Base-by-base conservation (phyloP, 2,329 filamentous ascomycete species). In the Colletotrichum echinochloae region DNA sequence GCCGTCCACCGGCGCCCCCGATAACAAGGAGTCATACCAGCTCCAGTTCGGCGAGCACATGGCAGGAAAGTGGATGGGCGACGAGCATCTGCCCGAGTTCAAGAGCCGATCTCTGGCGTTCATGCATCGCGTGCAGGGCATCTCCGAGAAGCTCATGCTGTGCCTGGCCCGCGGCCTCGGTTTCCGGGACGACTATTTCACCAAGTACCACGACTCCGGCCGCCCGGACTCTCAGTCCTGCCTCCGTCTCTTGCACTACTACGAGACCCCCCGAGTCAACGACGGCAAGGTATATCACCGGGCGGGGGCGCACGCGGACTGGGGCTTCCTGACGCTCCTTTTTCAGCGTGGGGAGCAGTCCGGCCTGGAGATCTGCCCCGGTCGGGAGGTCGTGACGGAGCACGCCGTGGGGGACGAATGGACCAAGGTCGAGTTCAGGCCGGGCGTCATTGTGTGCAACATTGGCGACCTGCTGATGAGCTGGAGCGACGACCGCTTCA, bases 401-500 rank as follows among this genome's bases (percentile, higher is more conserved):
- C 91, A 89, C 72, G 89, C 85, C 0, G 83, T 85, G 55, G 87
- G 88, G 1, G 88, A 91, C 74, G 79, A 78, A 0, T 92, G 90
- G 90, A 91, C 89, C 12, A 88, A 88, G 69, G 84, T 92, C n/a
- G 85, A 88, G 71, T 86, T 86, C 7, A 79, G 76, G 2, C 81
- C 81, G 0, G 87, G 84, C 0, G 85, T 85, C 71, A 88, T 90
- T 65, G 86, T 92, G 11, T 91, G 89, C 78, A 91, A 91, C 74
- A 89, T 91, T 71, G 90, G 90, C 5, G 89, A 92, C 75, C 80
- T 91, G 65, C 81, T 92, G 20, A 91, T 92, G 90, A 86, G 83
- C 51, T 91, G 89, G 89, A 88, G 85, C 35, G 89, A 91, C 75
- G 90, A 91, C 77, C 84, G 89, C 26, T 91, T 91, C 81, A 91